Base-by-base conservation (phyloP, 169 alveolate species). In the Plasmodium relictum region DNA sequence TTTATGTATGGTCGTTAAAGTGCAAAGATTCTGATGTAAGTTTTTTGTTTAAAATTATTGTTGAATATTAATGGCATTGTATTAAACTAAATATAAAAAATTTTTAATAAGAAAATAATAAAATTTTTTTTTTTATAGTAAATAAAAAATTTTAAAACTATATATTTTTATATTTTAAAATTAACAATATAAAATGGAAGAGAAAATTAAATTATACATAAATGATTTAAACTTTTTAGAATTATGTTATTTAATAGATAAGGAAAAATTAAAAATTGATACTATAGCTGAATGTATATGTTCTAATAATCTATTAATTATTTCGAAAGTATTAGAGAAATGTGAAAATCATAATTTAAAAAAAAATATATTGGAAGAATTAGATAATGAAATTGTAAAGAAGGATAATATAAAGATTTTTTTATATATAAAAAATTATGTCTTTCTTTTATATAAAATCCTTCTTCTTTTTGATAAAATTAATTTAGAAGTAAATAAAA, bases 381-480 rank as follows among this genome's bases (percentile, higher is more conserved):
- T 83, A 41, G 50, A 68, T 31, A 52, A 83, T n/a, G 72, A 83
- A 52, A 39, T 83, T 26, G 10, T 20, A 16, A 68, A 58, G 37
- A 44, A 71, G 18, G 48, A 68, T 20, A 68, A 83, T 31, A n/a
- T 24, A 14, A 62, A 83, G 26, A 16, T 22, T 39, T 6, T 52
- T 37, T 12, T 72, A 41, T 42, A 52, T 59, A 68, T 59, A 54
- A 68, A 44, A 83, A 37, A n/a, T 9, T 83, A 44, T 66, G 37
- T 83, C 24, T 66, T 39, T 14, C 73, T 83, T 62, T 41, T 83
- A 44, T 50, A 83, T n/a, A 20, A 68, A 52, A 44, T 83, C 18
- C 20, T 83, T 7, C 48, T 54, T 41, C 20, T 16, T 83, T 83
- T 68, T 61, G 73, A 83, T 24, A 26, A 83, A 83, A 44, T 83